These are phyloP conservation scores for Hypoxylon perforatum DNA, from an alignment of 495 filamentous ascomycete species.

Conservation along the genomic window DNA sequence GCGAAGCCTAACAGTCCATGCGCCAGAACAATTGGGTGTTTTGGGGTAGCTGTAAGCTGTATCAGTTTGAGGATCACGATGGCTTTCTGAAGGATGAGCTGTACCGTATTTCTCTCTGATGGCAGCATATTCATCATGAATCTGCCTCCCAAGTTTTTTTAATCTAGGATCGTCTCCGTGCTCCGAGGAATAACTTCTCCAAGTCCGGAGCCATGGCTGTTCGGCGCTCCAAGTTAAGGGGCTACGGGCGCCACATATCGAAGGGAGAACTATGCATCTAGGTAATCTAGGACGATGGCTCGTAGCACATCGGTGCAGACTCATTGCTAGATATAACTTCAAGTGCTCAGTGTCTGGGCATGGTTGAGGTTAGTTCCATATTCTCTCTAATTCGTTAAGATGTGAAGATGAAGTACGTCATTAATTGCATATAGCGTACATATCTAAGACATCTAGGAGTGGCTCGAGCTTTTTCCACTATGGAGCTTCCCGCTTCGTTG, in stretches of 20 bases:
- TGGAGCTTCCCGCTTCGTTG: background rate
- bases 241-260: background rate
- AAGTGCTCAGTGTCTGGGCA: background rate
- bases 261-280: background rate
- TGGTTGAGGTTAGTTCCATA: background rate
- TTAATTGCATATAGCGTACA: background rate
- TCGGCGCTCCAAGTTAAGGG: conserved; percentile 2
- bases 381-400: no score
- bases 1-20: conserved; percentile 95
- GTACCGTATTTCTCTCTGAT: conserved; percentile 77
- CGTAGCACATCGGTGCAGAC: conserved; percentile 24
- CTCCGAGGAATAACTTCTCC: conserved; percentile 41
- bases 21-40: conserved; percentile 81
- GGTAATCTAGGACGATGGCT: conserved; percentile 6
- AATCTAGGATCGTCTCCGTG: conserved; percentile 66
- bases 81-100: conserved; percentile 10
- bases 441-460: background rate
- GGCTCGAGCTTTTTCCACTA: background rate
- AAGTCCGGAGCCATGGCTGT: background rate
- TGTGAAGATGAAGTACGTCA: no score
- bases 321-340: conserved; percentile 22
- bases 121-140: conserved; percentile 80
- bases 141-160: conserved; percentile 70
- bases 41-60: conserved; percentile 62
- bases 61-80: conserved; percentile 10